Base-by-base conservation (phyloP, 805 yeast species). In the Yarrowia porcina region DNA sequence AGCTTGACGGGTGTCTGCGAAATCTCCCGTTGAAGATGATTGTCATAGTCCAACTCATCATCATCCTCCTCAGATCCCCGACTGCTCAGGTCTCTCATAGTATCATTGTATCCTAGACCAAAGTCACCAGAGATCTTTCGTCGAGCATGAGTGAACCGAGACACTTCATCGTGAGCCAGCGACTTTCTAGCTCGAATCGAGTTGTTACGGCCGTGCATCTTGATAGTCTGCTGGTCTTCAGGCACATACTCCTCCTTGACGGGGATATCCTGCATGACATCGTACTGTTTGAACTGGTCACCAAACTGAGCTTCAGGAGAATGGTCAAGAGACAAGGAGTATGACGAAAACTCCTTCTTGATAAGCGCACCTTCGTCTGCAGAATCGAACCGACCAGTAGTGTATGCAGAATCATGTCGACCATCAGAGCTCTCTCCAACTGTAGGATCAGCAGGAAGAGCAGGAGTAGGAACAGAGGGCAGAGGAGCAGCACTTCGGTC, bases 1-100 rank as follows among this genome's bases (percentile, higher is more conserved):
- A 66, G 23, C 18, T 69, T 68, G 33, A 65, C 59, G 10, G 68
- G 66, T 2, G 30, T 33, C 27, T 61, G 63, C 18, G 64, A 36
- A 39, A 66, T 28, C 54, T 65, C 67, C 11, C 38, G 36, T 25
- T 25, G 39, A 12, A 66, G 65, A 27, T 65, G 68, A 13, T 56
- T 25, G 39, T 66, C 67, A 8, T 50, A 65, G 28, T 20, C 39
- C 10, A 36, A 32, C 15, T 25, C 28, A 8, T 25, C 28, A 8
- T 25, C 28, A 8, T 8, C 28, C 8, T 49, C 41, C 21, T 45
- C 52, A 9, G 57, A 49, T n/a, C 57, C 41, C 2, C 21, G 41
- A 9, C 21, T n/a, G 30, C 21, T 15, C 44, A 52, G 18, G 13
- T 52, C 44, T 6, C 38, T 42, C 59, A 52, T 52, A 12, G 61